Evolutionary conservation across 768 basidiomycete species (phyloP), one percentile per base, ranked within the genome.

Genomic region (Phylloporus sp.): DNA sequence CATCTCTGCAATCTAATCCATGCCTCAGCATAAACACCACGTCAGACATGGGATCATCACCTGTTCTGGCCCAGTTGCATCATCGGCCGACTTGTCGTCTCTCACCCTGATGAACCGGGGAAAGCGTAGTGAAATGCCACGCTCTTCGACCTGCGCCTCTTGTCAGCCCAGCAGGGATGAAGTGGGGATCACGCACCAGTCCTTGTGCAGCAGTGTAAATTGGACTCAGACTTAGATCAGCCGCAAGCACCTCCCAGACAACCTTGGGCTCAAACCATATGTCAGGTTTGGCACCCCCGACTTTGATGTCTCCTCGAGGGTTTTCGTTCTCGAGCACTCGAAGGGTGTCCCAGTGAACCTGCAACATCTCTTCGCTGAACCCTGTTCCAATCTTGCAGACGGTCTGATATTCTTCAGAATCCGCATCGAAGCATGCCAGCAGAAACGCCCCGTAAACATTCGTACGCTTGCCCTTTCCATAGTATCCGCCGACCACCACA

Each of bases 311-410:
- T 0, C 86, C 84, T 39, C 90, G 78, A 42, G 78, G 75, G 46
- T 82, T 84, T 17, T 70, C 71, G 36, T 74, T 68, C 70, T 88
- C 90, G 29, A 93, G 75, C 13, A 90, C 84, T 52, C 87, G 84
- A 22, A 99, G 76, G 4, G 77, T 71, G n/a, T 87, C 80, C 66
- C 85, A 86, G 59, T 95, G 90, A 14, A 76, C 68, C 59, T 86
- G 82, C 27, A 99, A 67, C 48, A 79, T 76, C 62, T 98, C 96
- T 58, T 99, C 96, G 46, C 86, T 89, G 71, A 99, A 98, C 2
- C 96, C 96, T 0, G 96, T 99, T 9, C 96, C 96, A 55, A 99
- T 96, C 67, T 99, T 99, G 78, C 96, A 98, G 42, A 98, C 92
- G 5, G 94, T 93, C 61, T 99, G 96, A 64, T 79, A 98, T 62